Evolutionary conservation across 2,329 filamentous ascomycete genomes (phyloP), one percentile per base, ranked within the genome.

Genomic region (Penicillium sp.): DNA sequence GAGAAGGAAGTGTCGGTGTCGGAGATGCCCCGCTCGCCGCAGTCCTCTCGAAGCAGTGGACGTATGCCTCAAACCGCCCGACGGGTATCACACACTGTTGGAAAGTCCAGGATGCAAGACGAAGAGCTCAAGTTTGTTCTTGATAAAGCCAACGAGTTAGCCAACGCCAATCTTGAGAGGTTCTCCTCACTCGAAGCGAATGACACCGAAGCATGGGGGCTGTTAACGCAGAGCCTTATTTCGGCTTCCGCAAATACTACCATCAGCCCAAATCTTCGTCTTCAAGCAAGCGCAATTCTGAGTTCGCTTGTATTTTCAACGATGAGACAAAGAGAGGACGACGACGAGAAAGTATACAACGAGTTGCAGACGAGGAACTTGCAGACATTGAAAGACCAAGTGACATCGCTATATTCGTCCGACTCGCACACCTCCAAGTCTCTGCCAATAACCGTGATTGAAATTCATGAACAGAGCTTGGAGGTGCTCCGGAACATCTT

Each of bases 401-500:
- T 91, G 31, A 63, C 76, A 1, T 80, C 83, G 3, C 71, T 93
- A 0, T 83, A 87, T 57, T 74, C 76, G 22, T 74, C 77, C 9
- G 77, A 83, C 29, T 77, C 82, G 2, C 76, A 81, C 9, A 75
- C 75, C 1, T 83, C 83, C 2, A 82, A 88, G 0, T 78, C 83
- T 2, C 82, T 79, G 10, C 83, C 86, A 50, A 75, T 85, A 0
- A 86, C 85, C 0, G 88, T 94, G 61, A 77, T 91, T 16, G 89
- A 94, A 52, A 89, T 96, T 14, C 91, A 96, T 69, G 87, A 87
- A 59, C 85, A 89, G 49, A 81, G 90, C 22, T 81, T 96, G 1
- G 91, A 96, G 60, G 88, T 89, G 0, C 77, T 96, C 6, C 92
- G 91, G 70, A 87, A 82, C 52, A 85, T 97, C 18, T 81, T 99